Evolutionary conservation across 225 moss, liverwort and hornwort genomes (phyloP), one percentile per base, ranked within the genome.

Genomic region (Physcomitrellopsis africana): DNA sequence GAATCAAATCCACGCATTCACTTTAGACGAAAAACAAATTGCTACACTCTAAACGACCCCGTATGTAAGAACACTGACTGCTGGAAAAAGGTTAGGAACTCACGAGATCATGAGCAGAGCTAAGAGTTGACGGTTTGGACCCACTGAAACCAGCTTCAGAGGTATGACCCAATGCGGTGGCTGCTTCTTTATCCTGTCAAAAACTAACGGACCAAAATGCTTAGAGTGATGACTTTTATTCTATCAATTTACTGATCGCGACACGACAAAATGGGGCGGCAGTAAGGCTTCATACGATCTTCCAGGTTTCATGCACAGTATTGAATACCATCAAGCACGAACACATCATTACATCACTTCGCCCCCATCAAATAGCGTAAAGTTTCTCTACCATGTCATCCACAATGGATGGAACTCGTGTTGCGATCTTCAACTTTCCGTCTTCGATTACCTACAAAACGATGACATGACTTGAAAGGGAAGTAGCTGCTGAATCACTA

Each of bases 401-500:
- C 3, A 60, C 62, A 44, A 75, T 4, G 19, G 81, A 68, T 19
- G 81, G 74, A 14, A 85, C 54, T 54, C 88, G 86, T 54, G 82
- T 80, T 16, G 77, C 69, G 49, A 81, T 65, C 74, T 72, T 96
- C 68, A 78, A 69, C 41, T 85, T 88, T 68, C 87, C 92, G 37
- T 86, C 81, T 84, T 72, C 81, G 65, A 96, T 68, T 58, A 84
- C 87, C 96, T 96, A 77, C 5, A 66, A 54, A 42, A 74, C 65
- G 72, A 27, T 45, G 76, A n/a, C 46, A 72, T 53, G 13, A 43
- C 32, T 19, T 51, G 64, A 76, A 19, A 46, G 51, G 63, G 13
- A 23, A 29, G 52, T 55, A 12, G 29, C 8, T 70, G 49, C 26
- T 8, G 61, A 65, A 57, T 17, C 24, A 59, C 8, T 56, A 72